Evolutionary conservation across 2,329 filamentous ascomycete genomes (phyloP).

Genomic region (Trichophyton benhamiae): DNA sequence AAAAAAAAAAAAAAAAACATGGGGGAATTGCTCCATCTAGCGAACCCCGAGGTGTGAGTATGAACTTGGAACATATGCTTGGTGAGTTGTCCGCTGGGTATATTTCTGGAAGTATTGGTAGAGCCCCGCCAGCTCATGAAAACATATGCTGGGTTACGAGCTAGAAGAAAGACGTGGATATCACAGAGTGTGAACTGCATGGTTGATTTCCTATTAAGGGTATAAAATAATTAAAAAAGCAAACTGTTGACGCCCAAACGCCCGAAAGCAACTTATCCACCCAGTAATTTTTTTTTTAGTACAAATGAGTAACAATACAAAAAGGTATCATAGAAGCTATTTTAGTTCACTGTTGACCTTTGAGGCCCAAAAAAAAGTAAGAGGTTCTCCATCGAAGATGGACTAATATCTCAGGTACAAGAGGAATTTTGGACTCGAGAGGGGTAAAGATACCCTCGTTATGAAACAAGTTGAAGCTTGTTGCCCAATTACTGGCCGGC

Average conservation of each 20-base stretch:
- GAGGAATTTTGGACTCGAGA: neutral
- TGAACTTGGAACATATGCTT: neutral
- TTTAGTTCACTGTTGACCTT: neutral
- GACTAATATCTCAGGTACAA: neutral
- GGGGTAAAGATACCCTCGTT: neutral
- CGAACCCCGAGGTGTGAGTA: neutral
- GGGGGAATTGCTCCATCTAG: neutral
- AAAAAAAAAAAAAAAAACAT: neutral
- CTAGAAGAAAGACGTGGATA: neutral
- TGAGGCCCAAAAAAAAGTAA: neutral
- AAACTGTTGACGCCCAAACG: constrained; percentile 2
- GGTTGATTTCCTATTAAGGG: neutral
- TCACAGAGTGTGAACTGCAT: neutral
- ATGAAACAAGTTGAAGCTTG: neutral
- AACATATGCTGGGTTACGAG: neutral
- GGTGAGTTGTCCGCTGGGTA: neutral
- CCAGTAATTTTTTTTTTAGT: neutral
- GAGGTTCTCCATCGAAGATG: neutral
- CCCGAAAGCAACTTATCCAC: neutral
- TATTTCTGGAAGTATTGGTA: neutral
- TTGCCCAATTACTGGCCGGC: neutral
- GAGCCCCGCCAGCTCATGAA: neutral
- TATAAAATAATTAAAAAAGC: neutral
- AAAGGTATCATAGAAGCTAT: neutral
- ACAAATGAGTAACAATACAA: neutral